phyloP scores from a whole-genome alignment of 2,329 filamentous ascomycete genomes.

The Aspergillus fumigatus region DNA sequence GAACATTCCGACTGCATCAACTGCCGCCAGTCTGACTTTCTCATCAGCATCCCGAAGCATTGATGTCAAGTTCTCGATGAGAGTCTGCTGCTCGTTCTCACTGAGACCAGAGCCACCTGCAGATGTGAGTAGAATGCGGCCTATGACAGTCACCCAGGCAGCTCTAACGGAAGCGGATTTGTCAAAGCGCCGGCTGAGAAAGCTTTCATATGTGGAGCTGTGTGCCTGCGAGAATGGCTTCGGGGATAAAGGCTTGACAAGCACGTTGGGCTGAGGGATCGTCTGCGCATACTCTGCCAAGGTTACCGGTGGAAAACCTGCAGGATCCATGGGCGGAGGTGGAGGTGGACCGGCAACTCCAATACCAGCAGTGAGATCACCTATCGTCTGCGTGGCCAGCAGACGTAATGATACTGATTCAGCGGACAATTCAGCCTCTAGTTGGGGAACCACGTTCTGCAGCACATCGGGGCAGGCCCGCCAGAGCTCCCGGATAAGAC shows the following conservation, averaged over 20 bases:
- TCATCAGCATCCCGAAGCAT: slow-evolving; percentile 87
- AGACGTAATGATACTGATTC: slow-evolving; percentile 83
- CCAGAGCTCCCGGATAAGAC: slow-evolving; percentile 87
- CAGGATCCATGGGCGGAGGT: slow-evolving; percentile 67
- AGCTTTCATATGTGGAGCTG: slow-evolving; percentile 72
- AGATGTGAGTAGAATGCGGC: slow-evolving; percentile 83
- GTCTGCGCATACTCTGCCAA: slow-evolving; percentile 45
- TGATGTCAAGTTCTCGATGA: slow-evolving; percentile 70
- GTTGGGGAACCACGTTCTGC: slow-evolving; percentile 86
- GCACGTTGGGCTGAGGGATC: slow-evolving; percentile 54
- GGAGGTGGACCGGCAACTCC: slow-evolving; percentile 83
- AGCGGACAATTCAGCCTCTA: slow-evolving; percentile 86
- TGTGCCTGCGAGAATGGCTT: slow-evolving; percentile 87
- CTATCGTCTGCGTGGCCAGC: slow-evolving; percentile 87
- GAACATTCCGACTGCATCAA: slow-evolving; percentile 77
- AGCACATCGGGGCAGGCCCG: slow-evolving; percentile 82
- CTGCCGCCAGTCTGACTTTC: slow-evolving; percentile 82
- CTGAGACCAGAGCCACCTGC: slow-evolving; percentile 86
- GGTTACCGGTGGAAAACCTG: slow-evolving; percentile 68
- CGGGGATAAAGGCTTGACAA: slow-evolving; percentile 79
- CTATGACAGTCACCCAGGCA: slow-evolving; percentile 78
- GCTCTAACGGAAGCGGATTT: slow-evolving; percentile 77
- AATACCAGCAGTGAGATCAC: slow-evolving; percentile 91
- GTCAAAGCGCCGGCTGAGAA: slow-evolving; percentile 79
- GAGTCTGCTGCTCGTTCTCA: slow-evolving; percentile 69